Conservation (phyloP, 352 stramenopile species). For the Blastocystis sp. region DNA sequence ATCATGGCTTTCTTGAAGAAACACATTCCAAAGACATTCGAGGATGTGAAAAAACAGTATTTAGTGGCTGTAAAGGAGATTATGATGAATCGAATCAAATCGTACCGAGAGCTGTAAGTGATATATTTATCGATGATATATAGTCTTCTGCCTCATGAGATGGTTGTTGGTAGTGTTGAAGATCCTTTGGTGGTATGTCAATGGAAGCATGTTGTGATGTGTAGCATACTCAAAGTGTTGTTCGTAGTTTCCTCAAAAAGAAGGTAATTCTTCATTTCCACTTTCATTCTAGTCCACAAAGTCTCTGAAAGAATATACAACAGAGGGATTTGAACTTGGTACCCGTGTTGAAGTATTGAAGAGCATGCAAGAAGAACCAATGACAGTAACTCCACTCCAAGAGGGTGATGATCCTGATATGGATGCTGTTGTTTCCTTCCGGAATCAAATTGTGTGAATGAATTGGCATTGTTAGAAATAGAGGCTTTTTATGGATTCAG, state of each 20-base stretch:
- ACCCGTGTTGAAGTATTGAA: neutral
- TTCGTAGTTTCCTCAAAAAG: slow-evolving; percentile 34
- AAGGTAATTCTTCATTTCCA: neutral
- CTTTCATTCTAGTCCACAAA: neutral
- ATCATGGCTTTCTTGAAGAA: slow-evolving; percentile 47
- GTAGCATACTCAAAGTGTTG: slow-evolving; percentile 24
- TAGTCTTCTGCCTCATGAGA: slow-evolving; percentile 14
- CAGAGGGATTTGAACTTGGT: neutral
- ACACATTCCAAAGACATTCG: slow-evolving; percentile 34
- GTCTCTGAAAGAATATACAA: neutral
- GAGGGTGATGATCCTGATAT: slow-evolving; percentile 3
- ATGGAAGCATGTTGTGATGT: neutral
- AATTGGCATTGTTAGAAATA: neutral
- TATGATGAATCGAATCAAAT: slow-evolving; percentile 10
- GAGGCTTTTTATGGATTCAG: neutral
- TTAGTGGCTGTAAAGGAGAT: neutral
- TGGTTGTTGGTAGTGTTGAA: neutral
- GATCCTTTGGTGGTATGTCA: neutral
- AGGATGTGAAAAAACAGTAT: slow-evolving; percentile 26
- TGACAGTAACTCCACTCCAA: neutral
- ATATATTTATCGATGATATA: neutral
- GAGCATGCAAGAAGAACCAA: neutral
- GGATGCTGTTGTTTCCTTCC: neutral
- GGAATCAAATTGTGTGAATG: neutral
- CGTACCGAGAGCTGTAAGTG: neutral